Conservation (phyloP, 345 rosid species). For the Psidium guajava region DNA sequence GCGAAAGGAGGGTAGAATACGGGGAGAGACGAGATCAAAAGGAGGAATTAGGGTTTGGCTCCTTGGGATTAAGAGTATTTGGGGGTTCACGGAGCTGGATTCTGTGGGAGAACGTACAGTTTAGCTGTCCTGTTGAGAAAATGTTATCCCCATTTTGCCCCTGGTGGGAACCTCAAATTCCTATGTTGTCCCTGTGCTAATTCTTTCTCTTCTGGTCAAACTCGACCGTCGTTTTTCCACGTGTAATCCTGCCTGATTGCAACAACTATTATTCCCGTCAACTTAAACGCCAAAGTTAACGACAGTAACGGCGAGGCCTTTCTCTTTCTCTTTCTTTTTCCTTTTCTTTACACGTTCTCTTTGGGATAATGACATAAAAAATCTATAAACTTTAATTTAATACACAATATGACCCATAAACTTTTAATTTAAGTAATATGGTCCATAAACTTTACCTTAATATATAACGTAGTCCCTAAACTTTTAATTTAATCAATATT, state of each 20-base stretch:
- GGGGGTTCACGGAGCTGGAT: constrained; percentile 2
- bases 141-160: neutral
- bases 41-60: neutral
- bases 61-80: neutral
- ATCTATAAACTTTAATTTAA: too few relatives aligned
- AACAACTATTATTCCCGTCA: neutral
- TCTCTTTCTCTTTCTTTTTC: neutral
- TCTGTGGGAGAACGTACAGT: neutral
- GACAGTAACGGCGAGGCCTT: neutral
- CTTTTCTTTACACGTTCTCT: too few relatives aligned
- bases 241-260: neutral
- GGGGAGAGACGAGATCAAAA: neutral
- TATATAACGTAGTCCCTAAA: too few relatives aligned
- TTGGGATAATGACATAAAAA: too few relatives aligned
- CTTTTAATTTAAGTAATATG: too few relatives aligned
- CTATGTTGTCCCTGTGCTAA: neutral
- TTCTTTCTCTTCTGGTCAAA: neutral
- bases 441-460: too few relatives aligned
- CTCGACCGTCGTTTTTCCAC: neutral
- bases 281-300: neutral
- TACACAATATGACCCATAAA: too few relatives aligned
- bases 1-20: neutral
- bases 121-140: neutral
- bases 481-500: too few relatives aligned
- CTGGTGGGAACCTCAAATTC: neutral